Percentiles rank a stretch among this genome's conserved stretches.
Conservation (phyloP, 2,329 filamentous ascomycete species). For the Aspergillus quadrilineatus region DNA sequence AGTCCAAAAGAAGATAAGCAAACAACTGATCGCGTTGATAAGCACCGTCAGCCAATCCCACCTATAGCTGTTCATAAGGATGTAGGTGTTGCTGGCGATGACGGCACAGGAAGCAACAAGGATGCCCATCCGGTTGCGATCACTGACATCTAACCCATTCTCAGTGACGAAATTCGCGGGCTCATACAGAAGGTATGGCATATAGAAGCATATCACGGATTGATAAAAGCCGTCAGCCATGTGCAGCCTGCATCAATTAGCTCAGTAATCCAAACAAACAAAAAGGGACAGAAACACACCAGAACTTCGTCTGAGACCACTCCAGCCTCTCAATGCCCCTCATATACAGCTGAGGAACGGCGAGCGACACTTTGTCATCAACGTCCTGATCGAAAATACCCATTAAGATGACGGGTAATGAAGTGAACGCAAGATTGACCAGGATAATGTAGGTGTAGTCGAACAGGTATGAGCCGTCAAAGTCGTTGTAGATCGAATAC, state of each 20-base stretch:
- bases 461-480: slow-evolving; percentile 94
- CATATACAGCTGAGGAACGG: slow-evolving; percentile 92
- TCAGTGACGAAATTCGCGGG: slow-evolving; percentile 66
- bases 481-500: slow-evolving; percentile 94
- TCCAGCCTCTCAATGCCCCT: slow-evolving; percentile 93
- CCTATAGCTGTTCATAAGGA: slow-evolving; percentile 92
- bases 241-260: slow-evolving; percentile 65
- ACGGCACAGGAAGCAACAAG: slow-evolving; percentile 84
- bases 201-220: slow-evolving; percentile 88
- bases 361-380: slow-evolving; percentile 86
- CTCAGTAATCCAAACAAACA: slow-evolving; percentile 1
- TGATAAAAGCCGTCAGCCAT: slow-evolving; percentile 96
- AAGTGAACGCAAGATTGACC: slow-evolving; percentile 96
- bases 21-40: slow-evolving; percentile 75
- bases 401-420: slow-evolving; percentile 89
- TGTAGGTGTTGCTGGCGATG: slow-evolving; percentile 87
- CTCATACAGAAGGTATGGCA: slow-evolving; percentile 78
- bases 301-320: slow-evolving; percentile 96
- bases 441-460: slow-evolving; percentile 97
- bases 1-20: slow-evolving; percentile 95
- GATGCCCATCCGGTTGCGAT: slow-evolving; percentile 79
- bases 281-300: slow-evolving; percentile 63
- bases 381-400: slow-evolving; percentile 97
- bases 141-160: slow-evolving; percentile 73
- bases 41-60: slow-evolving; percentile 97